These are phyloP conservation scores for Fraxinus sp. DNA, from an alignment of 305 asterid species.

Conservation along the genomic window DNA sequence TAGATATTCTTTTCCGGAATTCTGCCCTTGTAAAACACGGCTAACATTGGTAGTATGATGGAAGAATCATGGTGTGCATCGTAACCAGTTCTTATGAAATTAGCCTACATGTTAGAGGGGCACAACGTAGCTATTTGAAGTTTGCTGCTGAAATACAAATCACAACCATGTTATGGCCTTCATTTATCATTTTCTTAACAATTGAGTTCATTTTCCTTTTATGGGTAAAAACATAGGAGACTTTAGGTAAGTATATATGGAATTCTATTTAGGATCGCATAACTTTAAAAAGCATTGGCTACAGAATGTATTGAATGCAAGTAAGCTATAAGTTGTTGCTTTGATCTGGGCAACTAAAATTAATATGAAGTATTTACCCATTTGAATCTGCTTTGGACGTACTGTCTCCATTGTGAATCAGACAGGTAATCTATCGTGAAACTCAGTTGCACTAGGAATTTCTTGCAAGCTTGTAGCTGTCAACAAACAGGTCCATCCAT, in stretches of 20 bases:
- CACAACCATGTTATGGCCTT: not conserved
- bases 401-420: not conserved
- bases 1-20: not conserved
- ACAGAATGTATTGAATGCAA: not conserved
- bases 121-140: not conserved
- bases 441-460: slow-evolving; percentile 24
- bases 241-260: not conserved
- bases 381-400: not conserved
- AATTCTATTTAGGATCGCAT: not conserved
- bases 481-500: not conserved
- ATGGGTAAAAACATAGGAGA: not conserved
- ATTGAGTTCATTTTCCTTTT: not conserved
- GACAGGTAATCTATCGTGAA: slow-evolving; percentile 1
- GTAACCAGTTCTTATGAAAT: not conserved
- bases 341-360: not conserved
- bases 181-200: not conserved
- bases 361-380: not conserved
- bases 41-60: not conserved
- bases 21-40: not conserved
- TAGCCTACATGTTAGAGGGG: not conserved
- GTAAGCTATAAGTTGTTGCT: not conserved
- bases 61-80: not conserved
- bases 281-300: not conserved
- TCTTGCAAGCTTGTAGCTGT: not conserved
- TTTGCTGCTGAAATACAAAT: not conserved